These are phyloP conservation scores for Tetraselmis chui DNA, from an alignment of 139 green algal genomes.

Conservation along the genomic window DNA sequence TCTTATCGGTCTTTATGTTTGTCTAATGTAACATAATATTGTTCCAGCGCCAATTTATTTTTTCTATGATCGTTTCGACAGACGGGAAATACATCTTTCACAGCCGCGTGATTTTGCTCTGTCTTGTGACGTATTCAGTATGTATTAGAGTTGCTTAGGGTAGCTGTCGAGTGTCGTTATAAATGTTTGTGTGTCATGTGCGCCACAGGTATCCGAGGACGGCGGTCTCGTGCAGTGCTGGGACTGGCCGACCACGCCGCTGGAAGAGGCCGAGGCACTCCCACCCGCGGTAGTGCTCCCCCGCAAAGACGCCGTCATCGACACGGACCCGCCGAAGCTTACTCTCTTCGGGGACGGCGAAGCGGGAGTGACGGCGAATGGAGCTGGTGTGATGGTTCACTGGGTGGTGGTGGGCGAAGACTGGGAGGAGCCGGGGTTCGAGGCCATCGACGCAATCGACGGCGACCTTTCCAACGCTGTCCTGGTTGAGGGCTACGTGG, in stretches of 20 bases:
- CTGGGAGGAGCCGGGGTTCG: not conserved
- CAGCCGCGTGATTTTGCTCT: too few species aligned
- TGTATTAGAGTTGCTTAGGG: too few species aligned
- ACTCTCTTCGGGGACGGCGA: not conserved
- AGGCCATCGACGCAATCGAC: not conserved
- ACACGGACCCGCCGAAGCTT: not conserved
- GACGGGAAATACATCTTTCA: too few species aligned
- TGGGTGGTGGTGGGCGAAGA: not conserved
- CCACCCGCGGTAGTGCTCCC: not conserved
- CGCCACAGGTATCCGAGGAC: not conserved
- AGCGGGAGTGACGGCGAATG: not conserved
- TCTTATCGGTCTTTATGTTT: too few species aligned
- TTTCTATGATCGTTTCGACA: too few species aligned
- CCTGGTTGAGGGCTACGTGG: not conserved
- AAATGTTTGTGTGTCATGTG: too few species aligned
- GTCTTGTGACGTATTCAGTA: too few species aligned
- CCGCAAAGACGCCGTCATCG: not conserved
- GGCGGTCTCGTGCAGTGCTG: not conserved
- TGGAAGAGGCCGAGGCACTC: not conserved
- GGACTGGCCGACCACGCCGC: not conserved
- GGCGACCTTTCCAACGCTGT: not conserved
- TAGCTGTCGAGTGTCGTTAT: too few species aligned
- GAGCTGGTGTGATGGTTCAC: not conserved
- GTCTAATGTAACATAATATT: too few species aligned
- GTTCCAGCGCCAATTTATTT: too few species aligned